These are phyloP conservation scores for Pseudevernia furfuracea DNA, from an alignment of 495 filamentous ascomycete species.

Conservation along the genomic window DNA sequence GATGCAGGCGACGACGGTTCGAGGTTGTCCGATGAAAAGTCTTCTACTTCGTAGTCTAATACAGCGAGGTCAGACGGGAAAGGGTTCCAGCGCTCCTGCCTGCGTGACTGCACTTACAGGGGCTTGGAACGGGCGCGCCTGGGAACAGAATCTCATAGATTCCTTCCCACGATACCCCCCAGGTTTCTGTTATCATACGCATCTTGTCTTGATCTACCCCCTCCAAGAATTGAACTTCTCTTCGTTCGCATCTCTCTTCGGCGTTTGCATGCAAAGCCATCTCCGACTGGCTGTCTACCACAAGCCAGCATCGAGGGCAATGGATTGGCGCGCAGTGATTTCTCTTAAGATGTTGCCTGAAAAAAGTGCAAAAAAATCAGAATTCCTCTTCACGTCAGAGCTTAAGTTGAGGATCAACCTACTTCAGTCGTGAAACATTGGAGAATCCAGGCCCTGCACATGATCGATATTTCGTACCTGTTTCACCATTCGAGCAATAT, in stretches of 20 bases:
- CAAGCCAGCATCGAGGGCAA: slow-evolving; percentile 10
- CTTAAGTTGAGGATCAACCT: neutral
- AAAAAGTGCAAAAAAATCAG: neutral
- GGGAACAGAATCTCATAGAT: slow-evolving; percentile 13
- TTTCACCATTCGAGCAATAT: neutral
- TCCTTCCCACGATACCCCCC: slow-evolving; percentile 3
- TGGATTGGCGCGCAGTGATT: neutral
- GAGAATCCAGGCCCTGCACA: slow-evolving; percentile 9
- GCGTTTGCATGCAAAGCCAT: slow-evolving; percentile 10
- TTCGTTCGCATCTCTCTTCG: neutral
- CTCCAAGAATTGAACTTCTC: neutral
- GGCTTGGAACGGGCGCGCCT: slow-evolving; percentile 7
- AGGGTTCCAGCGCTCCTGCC: neutral
- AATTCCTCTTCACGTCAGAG: neutral
- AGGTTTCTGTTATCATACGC: slow-evolving; percentile 2
- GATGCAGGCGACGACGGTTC: neutral
- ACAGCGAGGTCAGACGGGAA: neutral
- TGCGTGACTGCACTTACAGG: neutral
- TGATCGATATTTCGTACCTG: slow-evolving; percentile 1
- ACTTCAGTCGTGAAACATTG: neutral
- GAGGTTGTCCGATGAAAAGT: neutral
- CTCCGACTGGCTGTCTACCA: neutral
- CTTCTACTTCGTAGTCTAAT: neutral
- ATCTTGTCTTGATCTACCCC: slow-evolving; percentile 8
- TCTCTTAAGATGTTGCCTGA: slow-evolving; percentile 13